Conservation (phyloP, 176 grass and related monocot genomes). For the Pharus latifolius region DNA sequence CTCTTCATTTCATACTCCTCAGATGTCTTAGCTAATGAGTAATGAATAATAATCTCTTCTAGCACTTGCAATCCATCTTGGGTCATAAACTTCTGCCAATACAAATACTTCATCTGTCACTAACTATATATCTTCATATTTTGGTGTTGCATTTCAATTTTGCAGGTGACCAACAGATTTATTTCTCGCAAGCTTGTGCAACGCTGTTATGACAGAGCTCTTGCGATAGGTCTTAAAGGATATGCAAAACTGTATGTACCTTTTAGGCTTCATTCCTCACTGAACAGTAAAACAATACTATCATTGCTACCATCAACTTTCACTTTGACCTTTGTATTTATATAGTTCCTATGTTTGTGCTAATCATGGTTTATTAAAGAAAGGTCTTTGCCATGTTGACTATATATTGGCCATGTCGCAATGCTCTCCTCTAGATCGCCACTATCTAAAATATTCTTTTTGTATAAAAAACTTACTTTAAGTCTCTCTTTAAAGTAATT, state of each 20-base stretch:
- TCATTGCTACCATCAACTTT: not conserved
- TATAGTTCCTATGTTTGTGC: not conserved
- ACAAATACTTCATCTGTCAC: not conserved
- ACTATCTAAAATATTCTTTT: not conserved
- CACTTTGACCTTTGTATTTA: not conserved
- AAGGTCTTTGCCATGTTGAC: not conserved
- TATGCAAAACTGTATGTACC: constrained; percentile 86
- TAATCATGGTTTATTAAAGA: constrained; percentile 6
- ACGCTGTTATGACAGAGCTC: constrained; percentile 71
- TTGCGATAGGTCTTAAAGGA: constrained; percentile 90
- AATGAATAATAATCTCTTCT: not conserved
- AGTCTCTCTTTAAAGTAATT: not conserved
- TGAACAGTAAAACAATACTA: not conserved
- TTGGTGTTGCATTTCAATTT: constrained; percentile 21
- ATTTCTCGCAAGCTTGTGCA: constrained; percentile 86
- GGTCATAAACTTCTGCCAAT: too few relatives aligned
- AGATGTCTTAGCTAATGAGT: not conserved
- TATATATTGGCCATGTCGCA: not conserved
- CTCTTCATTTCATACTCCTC: not conserved
- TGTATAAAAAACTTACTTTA: not conserved
- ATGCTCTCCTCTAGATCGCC: not conserved
- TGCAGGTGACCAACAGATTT: constrained; percentile 79
- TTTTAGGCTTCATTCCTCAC: not conserved
- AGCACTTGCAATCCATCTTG: not conserved
- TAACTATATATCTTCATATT: constrained; percentile 1